Evolutionary conservation across 768 basidiomycete species (phyloP).

Genomic region (Phylloporus arenicola): DNA sequence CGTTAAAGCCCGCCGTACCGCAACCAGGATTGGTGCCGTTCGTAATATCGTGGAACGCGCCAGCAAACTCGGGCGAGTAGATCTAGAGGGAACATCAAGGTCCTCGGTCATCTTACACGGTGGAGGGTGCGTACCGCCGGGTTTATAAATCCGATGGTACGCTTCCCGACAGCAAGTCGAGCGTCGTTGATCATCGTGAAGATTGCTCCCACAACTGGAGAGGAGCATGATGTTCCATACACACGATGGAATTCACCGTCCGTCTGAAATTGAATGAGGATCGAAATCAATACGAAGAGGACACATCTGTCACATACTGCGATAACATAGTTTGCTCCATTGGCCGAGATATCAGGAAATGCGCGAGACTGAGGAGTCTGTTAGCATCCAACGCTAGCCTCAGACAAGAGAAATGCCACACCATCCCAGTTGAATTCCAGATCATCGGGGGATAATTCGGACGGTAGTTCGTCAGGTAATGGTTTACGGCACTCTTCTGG

Average conservation of each 20-base stretch:
- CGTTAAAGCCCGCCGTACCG: slow-evolving; percentile 23
- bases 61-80: slow-evolving; percentile 13
- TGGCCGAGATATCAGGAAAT: slow-evolving; percentile 35
- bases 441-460: slow-evolving; percentile 20
- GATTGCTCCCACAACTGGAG: slow-evolving; percentile 28
- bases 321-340: slow-evolving; percentile 31
- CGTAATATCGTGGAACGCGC: slow-evolving; percentile 19
- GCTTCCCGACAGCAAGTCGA: slow-evolving; percentile 25
- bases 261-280: slow-evolving; percentile 13
- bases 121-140: slow-evolving; percentile 33
- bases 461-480: slow-evolving; percentile 28
- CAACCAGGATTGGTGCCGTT: slow-evolving; percentile 24
- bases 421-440: slow-evolving; percentile 26
- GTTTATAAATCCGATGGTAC: slow-evolving; percentile 38
- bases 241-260: slow-evolving; percentile 5
- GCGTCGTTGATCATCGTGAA: slow-evolving; percentile 35
- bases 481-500: slow-evolving; percentile 31
- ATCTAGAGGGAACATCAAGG: slow-evolving; percentile 6
- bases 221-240: slow-evolving; percentile 28
- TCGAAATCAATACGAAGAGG: background rate
- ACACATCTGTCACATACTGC: slow-evolving; percentile 6
- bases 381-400: slow-evolving; percentile 22
- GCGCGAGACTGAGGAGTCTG: slow-evolving; percentile 26
- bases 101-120: background rate
- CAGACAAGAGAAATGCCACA: slow-evolving; percentile 11